These are phyloP conservation scores for Coleophoma crateriformis DNA, from an alignment of 2,329 filamentous ascomycete species.

Conservation along the genomic window DNA sequence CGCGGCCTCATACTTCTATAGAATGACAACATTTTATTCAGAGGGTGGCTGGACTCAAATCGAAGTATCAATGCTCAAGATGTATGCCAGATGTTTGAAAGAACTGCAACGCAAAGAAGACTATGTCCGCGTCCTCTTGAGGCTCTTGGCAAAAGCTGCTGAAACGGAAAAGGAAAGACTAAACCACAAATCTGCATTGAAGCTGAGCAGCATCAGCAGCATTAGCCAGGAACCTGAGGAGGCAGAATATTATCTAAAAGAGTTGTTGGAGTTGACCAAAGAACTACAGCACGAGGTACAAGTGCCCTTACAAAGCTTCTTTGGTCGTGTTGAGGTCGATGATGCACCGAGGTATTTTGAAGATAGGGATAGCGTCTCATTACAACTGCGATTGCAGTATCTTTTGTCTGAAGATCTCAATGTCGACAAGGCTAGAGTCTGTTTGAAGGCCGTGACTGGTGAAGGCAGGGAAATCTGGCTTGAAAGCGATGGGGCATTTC, in stretches of 20 bases:
- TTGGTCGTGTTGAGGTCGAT: conserved; percentile 62
- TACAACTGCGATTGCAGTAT: conserved; percentile 65
- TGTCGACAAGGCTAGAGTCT: conserved; percentile 59
- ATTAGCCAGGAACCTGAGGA: conserved; percentile 10
- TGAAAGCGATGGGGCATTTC: conserved; percentile 34
- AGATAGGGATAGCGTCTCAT: conserved; percentile 67
- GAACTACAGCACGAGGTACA: conserved; percentile 53
- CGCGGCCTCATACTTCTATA: conserved; percentile 73
- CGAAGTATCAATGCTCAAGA: conserved; percentile 76
- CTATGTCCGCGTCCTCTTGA: conserved; percentile 70
- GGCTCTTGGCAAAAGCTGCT: conserved; percentile 65
- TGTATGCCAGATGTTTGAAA: conserved; percentile 80
- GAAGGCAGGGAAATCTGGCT: conserved; percentile 64
- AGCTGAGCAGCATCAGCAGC: conserved; percentile 4
- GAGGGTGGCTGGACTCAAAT: conserved; percentile 72
- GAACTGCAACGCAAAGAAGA: conserved; percentile 72
- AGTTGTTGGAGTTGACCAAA: conserved; percentile 22
- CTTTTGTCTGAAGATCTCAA: conserved; percentile 66
- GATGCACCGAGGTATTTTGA: conserved; percentile 65
- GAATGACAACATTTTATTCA: conserved; percentile 73
- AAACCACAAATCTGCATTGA: conserved; percentile 26
- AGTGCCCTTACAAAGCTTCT: conserved; percentile 68
- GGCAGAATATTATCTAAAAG: conserved; percentile 23
- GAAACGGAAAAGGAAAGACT: conserved; percentile 45
- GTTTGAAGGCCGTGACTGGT: conserved; percentile 49